These are phyloP conservation scores for Epichloe gansuensis DNA, from an alignment of 2,329 filamentous ascomycete genomes.

Conservation along the genomic window DNA sequence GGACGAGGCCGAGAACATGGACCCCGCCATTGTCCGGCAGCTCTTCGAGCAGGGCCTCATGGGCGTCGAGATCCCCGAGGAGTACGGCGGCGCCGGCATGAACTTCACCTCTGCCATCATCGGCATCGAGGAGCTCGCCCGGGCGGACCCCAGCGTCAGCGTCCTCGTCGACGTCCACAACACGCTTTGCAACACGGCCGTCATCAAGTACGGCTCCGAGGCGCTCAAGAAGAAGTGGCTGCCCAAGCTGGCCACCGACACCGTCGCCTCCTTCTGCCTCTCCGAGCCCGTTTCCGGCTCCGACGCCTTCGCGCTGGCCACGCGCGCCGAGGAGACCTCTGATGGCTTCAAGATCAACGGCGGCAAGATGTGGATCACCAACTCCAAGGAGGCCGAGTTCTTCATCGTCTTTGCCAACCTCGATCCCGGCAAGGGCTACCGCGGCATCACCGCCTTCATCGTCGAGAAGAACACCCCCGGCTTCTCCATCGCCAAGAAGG, in stretches of 20 bases:
- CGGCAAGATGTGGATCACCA: slow-evolving; percentile 99
- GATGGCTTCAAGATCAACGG: slow-evolving; percentile 80
- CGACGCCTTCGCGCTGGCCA: slow-evolving; percentile 89
- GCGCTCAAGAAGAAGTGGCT: slow-evolving; percentile 75
- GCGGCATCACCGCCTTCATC: slow-evolving; percentile 91
- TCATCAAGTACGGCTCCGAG: slow-evolving; percentile 71
- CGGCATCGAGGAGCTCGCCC: slow-evolving; percentile 89
- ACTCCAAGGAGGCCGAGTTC: slow-evolving; percentile 82
- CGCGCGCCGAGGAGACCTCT: slow-evolving; percentile 72
- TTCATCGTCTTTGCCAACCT: slow-evolving; percentile 98
- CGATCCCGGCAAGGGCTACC: slow-evolving; percentile 83
- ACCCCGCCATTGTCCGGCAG: slow-evolving; percentile 74
- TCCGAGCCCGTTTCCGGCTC: slow-evolving; percentile 88
- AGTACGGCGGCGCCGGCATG: slow-evolving; percentile 94
- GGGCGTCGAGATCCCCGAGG: slow-evolving; percentile 94
- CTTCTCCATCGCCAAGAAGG: slow-evolving; percentile 96
- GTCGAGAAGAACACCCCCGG: slow-evolving; percentile 82
- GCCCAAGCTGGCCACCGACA: slow-evolving; percentile 78
- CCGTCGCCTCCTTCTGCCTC: slow-evolving; percentile 83
- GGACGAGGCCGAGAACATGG: slow-evolving; percentile 95
- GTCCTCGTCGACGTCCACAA: slow-evolving; percentile 97
- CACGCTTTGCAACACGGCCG: slow-evolving; percentile 87
- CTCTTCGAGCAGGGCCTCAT: slow-evolving; percentile 96
- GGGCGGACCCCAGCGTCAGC: slow-evolving; percentile 87
- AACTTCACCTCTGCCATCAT: slow-evolving; percentile 96